Evolutionary conservation across 495 filamentous ascomycete genomes (phyloP), one percentile per base, ranked within the genome.

Genomic region (Aspergillus homomorphus): DNA sequence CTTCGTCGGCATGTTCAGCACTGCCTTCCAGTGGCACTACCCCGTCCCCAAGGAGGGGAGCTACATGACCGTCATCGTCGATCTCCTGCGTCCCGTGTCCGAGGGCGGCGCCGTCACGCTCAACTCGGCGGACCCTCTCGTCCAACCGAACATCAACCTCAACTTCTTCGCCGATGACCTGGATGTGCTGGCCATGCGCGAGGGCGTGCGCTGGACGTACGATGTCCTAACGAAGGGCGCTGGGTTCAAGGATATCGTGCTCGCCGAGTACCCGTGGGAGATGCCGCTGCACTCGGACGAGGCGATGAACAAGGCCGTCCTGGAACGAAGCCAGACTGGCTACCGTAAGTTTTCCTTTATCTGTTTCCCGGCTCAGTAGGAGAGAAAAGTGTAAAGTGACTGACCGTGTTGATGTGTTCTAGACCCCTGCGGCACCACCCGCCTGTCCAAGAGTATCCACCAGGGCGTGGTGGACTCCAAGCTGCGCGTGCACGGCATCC

Each of bases 1-100:
- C 64, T 87, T 87, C 56, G 79, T 86, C 48, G 73, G 77, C 52
- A 79, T 85, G 73, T 87, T 85, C 68, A 71, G 75, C 51, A 76
- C 74, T 56, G 82, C 84, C 7, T 87, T 86, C 79, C 84, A 85
- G 64, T 86, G 82, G 82, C 84, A 87, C 66, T 80, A 78, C 63
- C 82, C 81, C 0, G 63, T 72, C 0, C 83, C 84, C 2, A 60
- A 69, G 1, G 45, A 67, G 22, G 83, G 83, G 2, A 76, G 72
- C 57, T 73, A 69, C 52, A 62, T 86, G 52, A 86, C 82, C 2
- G 78, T 86, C 14, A 81, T 88, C 55, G 83, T 87, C 9, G 82
- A 87, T 59, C 71, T 87, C 43, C 69, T 87, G 12, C 79, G 83
- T 0, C 82, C 84, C 5, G 58, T 82, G 23, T 84, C 80, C 22